Evolutionary conservation across 2,329 filamentous ascomycete genomes (phyloP).

Genomic region (Phialophora tarda): DNA sequence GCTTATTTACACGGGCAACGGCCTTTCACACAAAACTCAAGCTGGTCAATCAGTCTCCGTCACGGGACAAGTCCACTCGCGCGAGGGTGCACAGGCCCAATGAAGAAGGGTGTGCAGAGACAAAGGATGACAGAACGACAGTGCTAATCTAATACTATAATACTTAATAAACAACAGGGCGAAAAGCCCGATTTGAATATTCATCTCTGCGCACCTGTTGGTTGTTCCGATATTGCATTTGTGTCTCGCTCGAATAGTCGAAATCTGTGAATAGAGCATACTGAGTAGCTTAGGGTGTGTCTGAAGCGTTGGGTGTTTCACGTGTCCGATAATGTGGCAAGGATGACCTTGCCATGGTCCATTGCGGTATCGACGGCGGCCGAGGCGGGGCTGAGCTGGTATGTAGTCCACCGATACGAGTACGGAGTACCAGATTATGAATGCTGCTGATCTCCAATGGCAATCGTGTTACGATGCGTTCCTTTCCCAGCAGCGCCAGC

Average conservation of each 20-base stretch:
- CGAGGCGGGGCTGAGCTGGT: not conserved
- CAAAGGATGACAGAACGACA: conserved; percentile 1
- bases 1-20: conserved; percentile 4
- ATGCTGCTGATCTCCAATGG: not conserved
- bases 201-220: not conserved
- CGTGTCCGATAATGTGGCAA: not conserved
- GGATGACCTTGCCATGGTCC: not conserved
- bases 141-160: conserved; percentile 29
- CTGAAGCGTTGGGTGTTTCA: conserved; percentile 14
- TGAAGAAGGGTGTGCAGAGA: not conserved
- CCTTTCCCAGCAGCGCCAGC: not conserved
- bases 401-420: not conserved
- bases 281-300: not conserved
- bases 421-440: no score
- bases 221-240: not conserved
- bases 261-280: not conserved
- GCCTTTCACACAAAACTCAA: not conserved
- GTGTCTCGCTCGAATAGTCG: not conserved
- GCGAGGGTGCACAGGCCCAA: not conserved
- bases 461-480: not conserved
- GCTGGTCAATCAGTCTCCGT: not conserved
- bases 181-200: not conserved
- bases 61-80: not conserved
- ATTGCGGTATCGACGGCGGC: not conserved
- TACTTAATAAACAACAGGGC: conserved; percentile 22